These are phyloP conservation scores for Telfairia occidentalis DNA, from an alignment of 331 rosid species.

Conservation along the genomic window DNA sequence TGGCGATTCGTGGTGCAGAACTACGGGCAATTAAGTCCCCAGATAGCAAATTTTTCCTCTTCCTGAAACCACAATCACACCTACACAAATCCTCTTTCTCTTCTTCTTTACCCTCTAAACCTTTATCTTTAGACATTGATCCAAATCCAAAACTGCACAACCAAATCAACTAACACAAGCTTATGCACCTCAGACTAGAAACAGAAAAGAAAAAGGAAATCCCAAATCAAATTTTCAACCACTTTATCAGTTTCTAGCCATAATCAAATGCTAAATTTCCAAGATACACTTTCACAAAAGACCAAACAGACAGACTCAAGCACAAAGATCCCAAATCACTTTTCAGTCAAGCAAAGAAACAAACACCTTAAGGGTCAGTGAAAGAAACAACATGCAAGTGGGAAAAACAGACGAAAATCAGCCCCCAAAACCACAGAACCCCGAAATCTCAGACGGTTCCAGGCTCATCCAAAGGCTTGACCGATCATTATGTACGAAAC, in stretches of 20 bases:
- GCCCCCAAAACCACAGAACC: neutral
- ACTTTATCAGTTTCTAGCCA: neutral
- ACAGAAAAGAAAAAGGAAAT: neutral
- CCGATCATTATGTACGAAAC: neutral
- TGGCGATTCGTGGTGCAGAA: conserved; percentile 19
- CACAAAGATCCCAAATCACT: neutral
- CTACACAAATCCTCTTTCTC: neutral
- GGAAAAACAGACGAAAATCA: neutral
- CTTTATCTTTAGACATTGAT: conserved; percentile 15
- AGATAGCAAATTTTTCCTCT: conserved; percentile 16
- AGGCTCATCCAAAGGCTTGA: neutral
- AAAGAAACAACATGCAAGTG: neutral
- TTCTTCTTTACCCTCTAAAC: conserved; percentile 14
- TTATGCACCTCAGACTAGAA: neutral
- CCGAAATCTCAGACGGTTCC: neutral
- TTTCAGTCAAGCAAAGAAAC: neutral
- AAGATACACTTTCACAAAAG: neutral
- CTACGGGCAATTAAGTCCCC: conserved; percentile 9
- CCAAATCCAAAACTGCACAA: conserved; percentile 16
- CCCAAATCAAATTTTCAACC: conserved; percentile 7
- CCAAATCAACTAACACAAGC: conserved; percentile 1
- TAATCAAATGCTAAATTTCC: neutral
- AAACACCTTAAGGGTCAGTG: neutral
- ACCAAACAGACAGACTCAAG: neutral
- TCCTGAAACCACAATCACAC: conserved; percentile 7